phyloP scores from a whole-genome alignment of 2,329 filamentous ascomycete genomes.

The Penicillium verrucosum region DNA sequence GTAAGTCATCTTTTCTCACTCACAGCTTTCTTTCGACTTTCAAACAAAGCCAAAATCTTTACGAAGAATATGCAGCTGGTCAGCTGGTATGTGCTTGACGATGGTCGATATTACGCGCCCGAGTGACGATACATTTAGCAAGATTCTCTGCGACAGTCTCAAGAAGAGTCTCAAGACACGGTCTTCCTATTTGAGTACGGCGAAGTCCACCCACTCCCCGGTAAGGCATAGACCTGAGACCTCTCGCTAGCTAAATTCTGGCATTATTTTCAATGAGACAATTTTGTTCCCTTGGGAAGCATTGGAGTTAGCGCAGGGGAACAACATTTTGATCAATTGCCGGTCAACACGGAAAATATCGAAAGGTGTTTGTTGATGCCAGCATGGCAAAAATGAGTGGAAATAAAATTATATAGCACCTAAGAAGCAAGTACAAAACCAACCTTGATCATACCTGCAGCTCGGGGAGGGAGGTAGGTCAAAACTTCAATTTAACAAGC shows the following conservation, averaged over 20 bases:
- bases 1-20: background rate
- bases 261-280: no score
- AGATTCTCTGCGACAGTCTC: background rate
- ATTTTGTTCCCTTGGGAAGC: slow-evolving; percentile 16
- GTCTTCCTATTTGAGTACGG: slow-evolving; percentile 11
- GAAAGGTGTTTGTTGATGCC: background rate
- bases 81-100: background rate
- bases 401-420: no score
- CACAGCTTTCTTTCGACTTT: no score
- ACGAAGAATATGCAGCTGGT: background rate
- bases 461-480: background rate
- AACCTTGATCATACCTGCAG: background rate
- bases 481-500: background rate
- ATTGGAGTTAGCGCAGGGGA: background rate
- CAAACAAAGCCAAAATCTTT: background rate
- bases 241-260: slow-evolving; percentile 10
- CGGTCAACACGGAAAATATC: background rate
- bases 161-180: slow-evolving; percentile 13
- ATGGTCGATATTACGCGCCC: slow-evolving; percentile 11
- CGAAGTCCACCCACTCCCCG: background rate
- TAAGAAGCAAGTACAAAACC: background rate
- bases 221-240: slow-evolving; percentile 11
- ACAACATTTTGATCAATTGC: background rate
- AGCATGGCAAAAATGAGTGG: background rate
- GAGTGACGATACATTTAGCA: slow-evolving; percentile 14